Percentiles rank a stretch among this genome's conserved stretches.
phyloP scores from a whole-genome alignment of 805 yeast genomes.

The Hanseniaspora clermontiae region DNA sequence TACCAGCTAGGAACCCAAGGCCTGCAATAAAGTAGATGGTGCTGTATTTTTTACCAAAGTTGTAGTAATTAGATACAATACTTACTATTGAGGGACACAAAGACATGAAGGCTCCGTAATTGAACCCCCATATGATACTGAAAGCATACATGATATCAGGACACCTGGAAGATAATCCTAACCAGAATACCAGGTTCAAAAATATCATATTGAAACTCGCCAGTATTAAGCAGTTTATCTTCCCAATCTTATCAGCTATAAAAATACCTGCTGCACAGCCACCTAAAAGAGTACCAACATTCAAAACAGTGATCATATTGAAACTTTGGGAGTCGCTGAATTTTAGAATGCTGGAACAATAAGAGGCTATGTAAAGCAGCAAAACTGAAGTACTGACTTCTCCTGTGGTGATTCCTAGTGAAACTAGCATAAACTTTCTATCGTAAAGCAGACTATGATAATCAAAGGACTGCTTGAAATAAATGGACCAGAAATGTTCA shows the following conservation, averaged over 20 bases:
- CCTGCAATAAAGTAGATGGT: constrained; percentile 49
- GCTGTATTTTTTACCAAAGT: constrained; percentile 43
- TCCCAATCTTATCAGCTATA: constrained; percentile 37
- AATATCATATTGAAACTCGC: constrained; percentile 37
- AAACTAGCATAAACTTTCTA: constrained; percentile 31
- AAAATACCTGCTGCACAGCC: constrained; percentile 24
- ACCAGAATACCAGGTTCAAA: constrained; percentile 29
- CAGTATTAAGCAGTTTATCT: constrained; percentile 16
- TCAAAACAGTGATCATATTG: constrained; percentile 29
- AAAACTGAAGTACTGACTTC: constrained; percentile 44
- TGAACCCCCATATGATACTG: constrained; percentile 39
- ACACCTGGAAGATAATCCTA: constrained; percentile 27
- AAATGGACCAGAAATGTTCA: constrained; percentile 9
- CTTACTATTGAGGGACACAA: constrained; percentile 48
- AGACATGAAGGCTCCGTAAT: constrained; percentile 43
- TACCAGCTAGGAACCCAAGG: constrained; percentile 37
- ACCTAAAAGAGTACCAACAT: constrained; percentile 23
- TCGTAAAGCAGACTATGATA: constrained; percentile 29
- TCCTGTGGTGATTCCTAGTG: constrained; percentile 18
- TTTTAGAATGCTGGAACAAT: constrained; percentile 39
- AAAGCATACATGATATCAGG: constrained; percentile 32
- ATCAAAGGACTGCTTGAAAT: constrained; percentile 27
- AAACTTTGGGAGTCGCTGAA: constrained; percentile 32
- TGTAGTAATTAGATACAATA: constrained; percentile 41
- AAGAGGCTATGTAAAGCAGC: constrained; percentile 45